Percentiles rank a stretch among this genome's conserved stretches.
Evolutionary conservation across 2,329 filamentous ascomycete species (phyloP).

Genomic region (Trichoderma gracile): DNA sequence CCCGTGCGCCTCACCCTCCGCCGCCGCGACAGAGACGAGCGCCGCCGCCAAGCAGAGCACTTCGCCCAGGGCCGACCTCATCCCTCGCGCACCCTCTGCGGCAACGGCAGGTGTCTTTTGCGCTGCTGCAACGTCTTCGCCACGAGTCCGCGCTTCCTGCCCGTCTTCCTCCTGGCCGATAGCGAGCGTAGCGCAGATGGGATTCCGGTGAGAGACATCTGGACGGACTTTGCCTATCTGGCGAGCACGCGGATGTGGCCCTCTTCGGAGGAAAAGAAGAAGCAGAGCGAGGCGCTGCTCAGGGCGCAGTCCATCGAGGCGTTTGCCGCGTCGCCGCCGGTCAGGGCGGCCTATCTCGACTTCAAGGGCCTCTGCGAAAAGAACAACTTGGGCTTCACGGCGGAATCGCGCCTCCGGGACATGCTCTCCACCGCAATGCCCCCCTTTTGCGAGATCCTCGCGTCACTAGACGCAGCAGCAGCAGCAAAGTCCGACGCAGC

Average conservation of each 20-base stretch:
- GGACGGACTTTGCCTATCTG: conserved; percentile 29
- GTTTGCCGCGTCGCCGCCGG: conserved; percentile 34
- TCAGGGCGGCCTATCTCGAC: conserved; percentile 31
- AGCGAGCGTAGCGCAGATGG: conserved; percentile 15
- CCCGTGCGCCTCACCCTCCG: conserved; percentile 19
- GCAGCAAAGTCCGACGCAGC: no score
- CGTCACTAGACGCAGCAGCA: not conserved
- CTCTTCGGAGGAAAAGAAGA: not conserved
- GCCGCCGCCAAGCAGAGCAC: conserved; percentile 26
- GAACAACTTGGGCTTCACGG: not conserved
- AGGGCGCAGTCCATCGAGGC: conserved; percentile 30
- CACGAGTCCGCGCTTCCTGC: not conserved
- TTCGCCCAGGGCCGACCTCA: conserved; percentile 30
- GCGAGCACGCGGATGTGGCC: conserved; percentile 24
- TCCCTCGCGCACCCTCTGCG: conserved; percentile 29
- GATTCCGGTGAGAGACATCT: conserved; percentile 27
- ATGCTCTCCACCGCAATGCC: not conserved
- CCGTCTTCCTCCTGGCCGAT: conserved; percentile 19
- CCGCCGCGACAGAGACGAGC: conserved; percentile 27
- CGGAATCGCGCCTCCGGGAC: conserved; percentile 3
- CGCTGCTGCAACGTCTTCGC: conserved; percentile 25
- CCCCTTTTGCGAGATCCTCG: conserved; percentile 1
- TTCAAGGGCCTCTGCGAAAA: conserved; percentile 21
- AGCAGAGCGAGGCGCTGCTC: conserved; percentile 15
- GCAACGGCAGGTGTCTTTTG: conserved; percentile 25